Base-by-base conservation (phyloP, 139 green algal genomes). In the Pleodorina starrii region DNA sequence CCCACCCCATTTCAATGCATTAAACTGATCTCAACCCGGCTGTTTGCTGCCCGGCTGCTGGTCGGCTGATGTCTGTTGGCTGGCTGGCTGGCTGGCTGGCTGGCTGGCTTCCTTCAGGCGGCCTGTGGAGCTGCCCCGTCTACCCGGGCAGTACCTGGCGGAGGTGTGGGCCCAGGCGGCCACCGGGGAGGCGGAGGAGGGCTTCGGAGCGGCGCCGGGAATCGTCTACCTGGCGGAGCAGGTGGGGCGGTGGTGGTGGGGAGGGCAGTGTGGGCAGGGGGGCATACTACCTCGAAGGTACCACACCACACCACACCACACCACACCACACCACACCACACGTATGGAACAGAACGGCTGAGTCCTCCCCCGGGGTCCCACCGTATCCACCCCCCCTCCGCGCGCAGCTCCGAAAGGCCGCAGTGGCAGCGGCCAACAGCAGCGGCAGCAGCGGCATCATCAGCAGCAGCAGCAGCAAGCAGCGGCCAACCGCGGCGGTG, bases 61-160 rank as follows among this genome's bases (percentile, higher is more conserved):
- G n/a, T n/a, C n/a, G n/a, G n/a, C n/a, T n/a, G n/a, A n/a, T n/a
- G n/a, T n/a, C n/a, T n/a, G n/a, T n/a, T n/a, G n/a, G n/a, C n/a
- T n/a, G n/a, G n/a, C n/a, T n/a, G n/a, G n/a, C n/a, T n/a, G n/a
- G n/a, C n/a, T n/a, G n/a, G n/a, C n/a, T n/a, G n/a, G n/a, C n/a
- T n/a, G n/a, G n/a, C n/a, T n/a, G n/a, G n/a, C 60, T n/a, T 40
- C 71, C 54, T 59, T 0, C 88, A 93, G 91, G 88, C 84, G 79
- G 2, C 88, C 91, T 0, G 12, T 92, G 59, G 78, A 93, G n/a
- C 88, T 93, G 43, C 91, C 91, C 21, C 54, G 44, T 3, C 88
- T 93, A 60, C 91, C 91, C 0, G 57, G 86, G 6, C 72, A 88
- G 44, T 93, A 91, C 79, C 59, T 93, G 71, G 84, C 88, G 27